Conservation (phyloP, 257 asterid species). For the Pogostemon cablin region DNA sequence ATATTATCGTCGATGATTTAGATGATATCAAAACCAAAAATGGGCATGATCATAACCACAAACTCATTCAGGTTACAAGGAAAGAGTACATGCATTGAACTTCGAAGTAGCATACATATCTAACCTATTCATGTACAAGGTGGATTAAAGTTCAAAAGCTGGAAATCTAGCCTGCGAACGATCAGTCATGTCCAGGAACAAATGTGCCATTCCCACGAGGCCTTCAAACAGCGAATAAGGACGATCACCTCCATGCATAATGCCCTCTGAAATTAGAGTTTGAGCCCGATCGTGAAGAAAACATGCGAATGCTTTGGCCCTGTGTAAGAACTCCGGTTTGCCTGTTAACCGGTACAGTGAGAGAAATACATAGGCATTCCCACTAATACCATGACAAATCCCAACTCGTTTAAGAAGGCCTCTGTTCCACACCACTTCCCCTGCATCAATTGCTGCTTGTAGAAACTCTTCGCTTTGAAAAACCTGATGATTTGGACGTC, state of each 20-base stretch:
- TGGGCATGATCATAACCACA: not conserved
- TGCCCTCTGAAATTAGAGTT: constrained; percentile 58
- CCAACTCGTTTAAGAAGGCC: constrained; percentile 89
- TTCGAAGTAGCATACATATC: not conserved
- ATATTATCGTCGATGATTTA: not conserved
- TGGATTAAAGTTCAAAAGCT: constrained; percentile 60
- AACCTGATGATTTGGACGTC: constrained; percentile 47
- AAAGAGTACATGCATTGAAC: constrained; percentile 4
- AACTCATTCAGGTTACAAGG: constrained; percentile 20
- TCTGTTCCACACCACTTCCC: constrained; percentile 77
- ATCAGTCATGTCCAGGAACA: constrained; percentile 69
- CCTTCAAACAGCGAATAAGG: constrained; percentile 82
- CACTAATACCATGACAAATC: constrained; percentile 81
- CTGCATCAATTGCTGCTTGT: constrained; percentile 69
- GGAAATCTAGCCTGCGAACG: constrained; percentile 71
- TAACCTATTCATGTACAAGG: not conserved
- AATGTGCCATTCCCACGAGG: constrained; percentile 67
- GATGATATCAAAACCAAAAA: not conserved
- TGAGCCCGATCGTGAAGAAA: constrained; percentile 65
- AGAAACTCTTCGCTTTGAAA: constrained; percentile 65
- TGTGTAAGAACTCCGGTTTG: constrained; percentile 59
- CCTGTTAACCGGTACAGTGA: constrained; percentile 74
- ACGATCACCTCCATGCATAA: constrained; percentile 83
- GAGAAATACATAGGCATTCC: constrained; percentile 75
- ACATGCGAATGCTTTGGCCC: constrained; percentile 77